Evolutionary conservation across 1,139 yeast species (phyloP).

Genomic region (Candida labiduridarum): DNA sequence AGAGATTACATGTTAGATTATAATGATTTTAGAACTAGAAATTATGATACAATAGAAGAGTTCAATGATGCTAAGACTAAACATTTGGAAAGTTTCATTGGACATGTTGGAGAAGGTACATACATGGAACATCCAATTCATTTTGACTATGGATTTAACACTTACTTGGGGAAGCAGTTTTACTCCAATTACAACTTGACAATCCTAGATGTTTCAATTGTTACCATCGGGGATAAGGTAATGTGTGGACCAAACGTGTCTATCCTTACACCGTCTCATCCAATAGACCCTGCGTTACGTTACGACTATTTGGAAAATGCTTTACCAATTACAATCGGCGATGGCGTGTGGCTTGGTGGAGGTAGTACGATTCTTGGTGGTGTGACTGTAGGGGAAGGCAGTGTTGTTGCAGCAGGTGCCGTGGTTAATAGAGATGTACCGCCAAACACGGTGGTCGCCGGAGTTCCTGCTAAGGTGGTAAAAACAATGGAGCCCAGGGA

Average conservation of each 20-base stretch:
- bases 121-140: conserved; percentile 56
- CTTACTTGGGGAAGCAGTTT: conserved; percentile 49
- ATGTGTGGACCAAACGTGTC: conserved; percentile 67
- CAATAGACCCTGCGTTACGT: conserved; percentile 53
- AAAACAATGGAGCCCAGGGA: conserved; percentile 26
- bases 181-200: conserved; percentile 60
- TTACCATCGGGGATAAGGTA: conserved; percentile 62
- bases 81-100: conserved; percentile 44
- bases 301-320: conserved; percentile 52
- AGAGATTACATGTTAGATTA: conserved; percentile 33
- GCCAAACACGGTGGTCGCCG: conserved; percentile 54
- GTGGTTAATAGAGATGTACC: conserved; percentile 62
- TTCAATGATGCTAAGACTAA: conserved; percentile 35
- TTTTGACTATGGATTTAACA: conserved; percentile 63
- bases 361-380: conserved; percentile 61
- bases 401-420: conserved; percentile 70
- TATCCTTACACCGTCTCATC: conserved; percentile 65
- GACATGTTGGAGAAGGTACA: conserved; percentile 39
- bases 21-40: conserved; percentile 39
- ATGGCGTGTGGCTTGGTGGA: conserved; percentile 70
- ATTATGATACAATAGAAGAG: conserved; percentile 27
- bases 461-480: conserved; percentile 60
- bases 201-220: conserved; percentile 61
- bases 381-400: conserved; percentile 62
- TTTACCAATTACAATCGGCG: conserved; percentile 57